Percentiles rank a stretch among this genome's conserved stretches.
Evolutionary conservation across 1,284 basidiomycete species (phyloP).

Genomic region (Phaffia rhodozyma): DNA sequence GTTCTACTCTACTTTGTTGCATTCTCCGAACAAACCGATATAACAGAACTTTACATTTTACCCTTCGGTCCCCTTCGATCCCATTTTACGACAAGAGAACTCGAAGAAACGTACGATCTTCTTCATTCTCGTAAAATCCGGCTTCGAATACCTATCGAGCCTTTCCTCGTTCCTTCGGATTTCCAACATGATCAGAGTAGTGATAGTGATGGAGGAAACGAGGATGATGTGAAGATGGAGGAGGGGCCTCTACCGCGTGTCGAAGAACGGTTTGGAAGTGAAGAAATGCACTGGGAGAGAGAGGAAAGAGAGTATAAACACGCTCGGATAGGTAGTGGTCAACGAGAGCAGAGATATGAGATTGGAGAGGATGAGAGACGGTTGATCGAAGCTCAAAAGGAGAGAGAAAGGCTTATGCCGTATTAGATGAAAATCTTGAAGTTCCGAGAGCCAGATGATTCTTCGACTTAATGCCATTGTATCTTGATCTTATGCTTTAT

Average conservation of each 20-base stretch:
- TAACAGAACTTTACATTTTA: conserved; percentile 66
- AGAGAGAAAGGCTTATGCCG: conserved; percentile 13
- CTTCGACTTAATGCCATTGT: too few relatives aligned
- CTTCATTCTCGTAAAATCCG: conserved; percentile 75
- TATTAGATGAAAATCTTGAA: neutral
- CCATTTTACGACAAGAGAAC: conserved; percentile 54
- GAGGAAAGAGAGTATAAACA: too few relatives aligned
- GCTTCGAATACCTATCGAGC: conserved; percentile 53
- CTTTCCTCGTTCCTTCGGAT: conserved; percentile 36
- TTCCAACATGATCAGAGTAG: conserved; percentile 28
- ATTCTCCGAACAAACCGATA: neutral
- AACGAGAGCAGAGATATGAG: neutral
- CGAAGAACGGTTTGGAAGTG: too few relatives aligned
- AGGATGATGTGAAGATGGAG: conserved; percentile 23
- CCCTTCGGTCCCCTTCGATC: conserved; percentile 64
- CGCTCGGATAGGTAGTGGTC: too few relatives aligned
- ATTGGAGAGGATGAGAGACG: conserved; percentile 6
- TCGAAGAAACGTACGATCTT: conserved; percentile 55
- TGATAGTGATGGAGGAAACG: conserved; percentile 29
- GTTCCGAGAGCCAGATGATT: too few relatives aligned
- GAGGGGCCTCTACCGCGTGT: conserved; percentile 16
- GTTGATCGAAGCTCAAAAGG: conserved; percentile 5
- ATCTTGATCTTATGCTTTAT: too few relatives aligned
- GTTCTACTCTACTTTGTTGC: neutral
- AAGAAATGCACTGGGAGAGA: too few relatives aligned